phyloP scores from a whole-genome alignment of 2,329 filamentous ascomycete species.

The Verticillium tricorpus region DNA sequence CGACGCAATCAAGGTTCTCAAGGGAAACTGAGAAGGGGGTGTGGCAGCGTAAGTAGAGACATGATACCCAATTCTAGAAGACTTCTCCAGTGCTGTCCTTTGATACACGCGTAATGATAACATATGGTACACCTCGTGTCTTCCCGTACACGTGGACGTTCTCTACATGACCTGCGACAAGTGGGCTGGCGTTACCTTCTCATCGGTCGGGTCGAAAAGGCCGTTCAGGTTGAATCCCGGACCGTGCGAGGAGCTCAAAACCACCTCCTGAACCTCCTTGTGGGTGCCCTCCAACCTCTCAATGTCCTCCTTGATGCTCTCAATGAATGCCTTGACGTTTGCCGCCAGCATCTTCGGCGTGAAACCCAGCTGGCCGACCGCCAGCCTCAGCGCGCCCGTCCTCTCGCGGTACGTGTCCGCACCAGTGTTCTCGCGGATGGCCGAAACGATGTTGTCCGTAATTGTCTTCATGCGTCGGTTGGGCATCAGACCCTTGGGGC shows the following conservation, averaged over 20 bases:
- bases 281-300: conserved; percentile 41
- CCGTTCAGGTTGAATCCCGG: conserved; percentile 86
- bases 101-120: conserved; percentile 18
- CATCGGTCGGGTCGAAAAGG: conserved; percentile 61
- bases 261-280: conserved; percentile 52
- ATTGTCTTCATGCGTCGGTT: conserved; percentile 84
- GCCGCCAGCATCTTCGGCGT: conserved; percentile 79
- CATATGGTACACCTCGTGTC: conserved; percentile 31
- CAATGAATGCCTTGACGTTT: conserved; percentile 77
- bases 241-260: conserved; percentile 81
- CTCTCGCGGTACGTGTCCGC: conserved; percentile 84
- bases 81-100: conserved; percentile 7
- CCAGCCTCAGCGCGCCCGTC: conserved; percentile 77
- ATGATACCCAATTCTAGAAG: conserved; percentile 23
- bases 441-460: conserved; percentile 69
- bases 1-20: conserved; percentile 48
- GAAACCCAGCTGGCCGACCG: conserved; percentile 87
- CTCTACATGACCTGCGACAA: conserved; percentile 51
- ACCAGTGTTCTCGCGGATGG: conserved; percentile 77
- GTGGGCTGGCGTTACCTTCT: conserved; percentile 47
- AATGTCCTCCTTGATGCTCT: conserved; percentile 68
- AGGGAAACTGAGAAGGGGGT: conserved; percentile 21
- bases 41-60: conserved; percentile 8
- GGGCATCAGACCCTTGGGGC: conserved; percentile 90
- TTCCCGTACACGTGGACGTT: not conserved